Evolutionary conservation across 2,329 filamentous ascomycete genomes (phyloP).

Genomic region (Cordyceps cateniannulata): DNA sequence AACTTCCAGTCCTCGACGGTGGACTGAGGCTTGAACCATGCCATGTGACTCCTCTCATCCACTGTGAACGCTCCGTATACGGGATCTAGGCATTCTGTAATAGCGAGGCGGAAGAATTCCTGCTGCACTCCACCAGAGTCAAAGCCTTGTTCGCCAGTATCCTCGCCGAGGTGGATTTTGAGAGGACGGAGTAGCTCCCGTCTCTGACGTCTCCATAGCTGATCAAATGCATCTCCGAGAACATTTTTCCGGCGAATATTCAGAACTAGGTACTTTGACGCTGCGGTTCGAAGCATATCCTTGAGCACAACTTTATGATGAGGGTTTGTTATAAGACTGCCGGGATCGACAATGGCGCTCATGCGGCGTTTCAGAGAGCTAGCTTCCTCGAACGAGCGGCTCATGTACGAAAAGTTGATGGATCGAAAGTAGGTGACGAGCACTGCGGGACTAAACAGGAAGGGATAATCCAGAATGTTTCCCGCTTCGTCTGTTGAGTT

Average conservation of each 20-base stretch:
- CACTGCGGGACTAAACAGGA: constrained; percentile 66
- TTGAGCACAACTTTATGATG: constrained; percentile 57
- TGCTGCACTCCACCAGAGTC: constrained; percentile 95
- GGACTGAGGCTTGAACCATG: constrained; percentile 82
- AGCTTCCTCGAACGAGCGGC: constrained; percentile 66
- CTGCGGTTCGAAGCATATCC: constrained; percentile 58
- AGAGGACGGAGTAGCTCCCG: constrained; percentile 78
- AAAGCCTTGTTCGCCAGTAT: constrained; percentile 77
- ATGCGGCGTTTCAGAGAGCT: constrained; percentile 51
- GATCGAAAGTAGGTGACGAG: constrained; percentile 80
- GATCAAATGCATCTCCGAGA: constrained; percentile 70
- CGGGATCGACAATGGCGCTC: constrained; percentile 46
- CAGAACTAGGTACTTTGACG: constrained; percentile 65
- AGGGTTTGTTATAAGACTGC: constrained; percentile 47
- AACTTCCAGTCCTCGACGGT: constrained; percentile 83
- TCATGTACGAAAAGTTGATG: constrained; percentile 85
- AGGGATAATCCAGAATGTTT: constrained; percentile 76
- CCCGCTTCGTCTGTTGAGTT: constrained; percentile 53
- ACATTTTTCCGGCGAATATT: constrained; percentile 62
- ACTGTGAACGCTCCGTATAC: constrained; percentile 75
- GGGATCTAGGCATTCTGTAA: constrained; percentile 72
- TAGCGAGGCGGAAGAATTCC: constrained; percentile 84
- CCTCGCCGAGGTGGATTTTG: constrained; percentile 80
- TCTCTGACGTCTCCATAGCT: constrained; percentile 80
- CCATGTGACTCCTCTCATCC: constrained; percentile 68